Evolutionary conservation across 2,329 filamentous ascomycete species (phyloP), one percentile per base, ranked within the genome.

Genomic region (Trichoderma asperellum): DNA sequence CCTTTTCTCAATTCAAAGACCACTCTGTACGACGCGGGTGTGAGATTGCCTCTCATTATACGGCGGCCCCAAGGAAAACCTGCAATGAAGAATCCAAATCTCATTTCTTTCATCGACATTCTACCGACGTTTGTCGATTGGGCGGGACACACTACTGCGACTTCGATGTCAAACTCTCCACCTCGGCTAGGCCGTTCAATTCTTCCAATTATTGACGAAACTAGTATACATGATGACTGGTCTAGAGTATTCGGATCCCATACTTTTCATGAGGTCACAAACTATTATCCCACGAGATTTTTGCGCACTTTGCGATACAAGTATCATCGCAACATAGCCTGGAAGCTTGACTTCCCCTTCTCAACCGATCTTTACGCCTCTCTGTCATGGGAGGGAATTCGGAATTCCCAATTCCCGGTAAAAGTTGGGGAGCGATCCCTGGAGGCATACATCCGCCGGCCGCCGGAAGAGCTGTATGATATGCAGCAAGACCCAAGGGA

Each of bases 1-100:
- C 62, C 62, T 8, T 65, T 65, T 56, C 62, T 65, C 52, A 65
- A 65, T 24, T 65, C 62, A 21, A 65, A 65, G 35, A 65, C 62
- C 21, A 65, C 62, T 1, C 62, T 65, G 4, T 65, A 65, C 21
- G 62, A 65, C 10, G 62, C 62, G 1, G 62, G 62, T 18, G 62
- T 65, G 7, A 65, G 62, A 65, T 21, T 65, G 16, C 62, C 62
- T 21, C 27, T 65, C 12, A 65, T 65, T 18, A 65, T 65, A 53
- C 24, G 52, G 12, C 35, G 35, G 21, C 62, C 62, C 18, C 34
- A 43, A 16, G 52, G 62, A 14, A 56, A 43, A 29, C 1, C 18
- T 12, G 62, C 49, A 1, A 2, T 34, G 18, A 65, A 32, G 11
- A 65, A 65, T 32, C 62, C 62, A 65, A 65, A 65, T 43, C 18